These are phyloP conservation scores for Boletus eberwhitei DNA, from an alignment of 768 basidiomycete genomes.

Conservation along the genomic window DNA sequence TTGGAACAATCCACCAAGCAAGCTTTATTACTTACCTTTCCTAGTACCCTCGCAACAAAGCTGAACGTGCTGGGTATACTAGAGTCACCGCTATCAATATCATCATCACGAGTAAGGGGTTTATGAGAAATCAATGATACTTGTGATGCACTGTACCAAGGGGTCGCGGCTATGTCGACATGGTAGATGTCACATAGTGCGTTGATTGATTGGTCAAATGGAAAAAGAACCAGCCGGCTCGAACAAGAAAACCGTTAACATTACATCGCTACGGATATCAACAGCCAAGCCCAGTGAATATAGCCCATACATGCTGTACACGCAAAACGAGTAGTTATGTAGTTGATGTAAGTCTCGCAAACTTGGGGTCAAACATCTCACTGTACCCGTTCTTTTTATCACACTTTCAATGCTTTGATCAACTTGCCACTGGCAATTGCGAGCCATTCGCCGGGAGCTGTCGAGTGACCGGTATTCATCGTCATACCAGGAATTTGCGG, in stretches of 20 bases:
- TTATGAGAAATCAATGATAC: too few species aligned
- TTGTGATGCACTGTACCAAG: too few species aligned
- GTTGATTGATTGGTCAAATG: not conserved
- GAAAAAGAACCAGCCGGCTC: not conserved
- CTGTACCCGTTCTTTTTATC: conserved; percentile 19
- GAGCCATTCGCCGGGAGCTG: conserved; percentile 80
- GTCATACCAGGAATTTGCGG: conserved; percentile 75
- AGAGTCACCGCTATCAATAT: too few species aligned
- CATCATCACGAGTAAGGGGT: too few species aligned
- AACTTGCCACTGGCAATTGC: conserved; percentile 80
- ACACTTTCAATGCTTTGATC: conserved; percentile 80
- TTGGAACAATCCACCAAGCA: too few species aligned
- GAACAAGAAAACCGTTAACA: not conserved
- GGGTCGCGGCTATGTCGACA: too few species aligned
- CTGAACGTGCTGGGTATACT: too few species aligned
- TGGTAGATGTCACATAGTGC: too few species aligned
- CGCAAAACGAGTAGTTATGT: not conserved
- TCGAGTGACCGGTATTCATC: conserved; percentile 71
- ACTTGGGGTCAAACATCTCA: not conserved
- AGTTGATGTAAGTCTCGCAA: not conserved
- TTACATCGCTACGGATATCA: not conserved
- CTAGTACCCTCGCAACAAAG: too few species aligned
- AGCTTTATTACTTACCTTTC: too few species aligned
- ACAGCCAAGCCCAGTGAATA: not conserved
- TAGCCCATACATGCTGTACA: not conserved